Percentiles rank a stretch among this genome's conserved stretches.
Conservation (phyloP, 139 green algal species). For the Chlamydomonas sphaeroides region DNA sequence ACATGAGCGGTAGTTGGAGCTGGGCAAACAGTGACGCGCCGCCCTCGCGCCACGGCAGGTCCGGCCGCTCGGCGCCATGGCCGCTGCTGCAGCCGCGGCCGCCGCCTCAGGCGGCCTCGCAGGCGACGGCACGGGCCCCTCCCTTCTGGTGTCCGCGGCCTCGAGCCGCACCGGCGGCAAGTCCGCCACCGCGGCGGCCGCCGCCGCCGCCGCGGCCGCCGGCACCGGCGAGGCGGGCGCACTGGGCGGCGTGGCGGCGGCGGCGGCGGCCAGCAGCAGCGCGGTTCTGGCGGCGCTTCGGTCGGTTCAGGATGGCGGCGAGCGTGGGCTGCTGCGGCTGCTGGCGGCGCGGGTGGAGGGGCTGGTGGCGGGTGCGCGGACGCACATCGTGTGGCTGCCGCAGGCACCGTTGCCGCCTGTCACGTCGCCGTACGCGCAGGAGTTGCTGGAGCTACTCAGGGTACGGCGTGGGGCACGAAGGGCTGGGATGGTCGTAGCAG, state of each 20-base stretch:
- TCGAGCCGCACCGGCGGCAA: background rate
- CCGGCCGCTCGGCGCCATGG: slow-evolving; percentile 29
- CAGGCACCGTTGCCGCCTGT: slow-evolving; percentile 38
- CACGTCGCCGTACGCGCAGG: slow-evolving; percentile 52
- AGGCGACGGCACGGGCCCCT: background rate
- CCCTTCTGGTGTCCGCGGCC: background rate
- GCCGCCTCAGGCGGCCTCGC: background rate
- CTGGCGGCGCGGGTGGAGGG: slow-evolving; percentile 43
- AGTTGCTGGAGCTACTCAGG: slow-evolving; percentile 67
- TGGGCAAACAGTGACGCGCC: too few relatives aligned
- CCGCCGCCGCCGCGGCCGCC: background rate
- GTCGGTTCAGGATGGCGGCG: slow-evolving; percentile 51
- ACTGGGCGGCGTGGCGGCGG: background rate
- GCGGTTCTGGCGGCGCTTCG: slow-evolving; percentile 36
- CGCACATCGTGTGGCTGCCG: slow-evolving; percentile 60
- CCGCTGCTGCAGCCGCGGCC: slow-evolving; percentile 6
- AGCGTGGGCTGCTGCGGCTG: slow-evolving; percentile 53
- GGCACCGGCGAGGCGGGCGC: background rate
- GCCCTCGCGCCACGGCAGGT: too few relatives aligned
- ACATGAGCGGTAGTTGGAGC: too few relatives aligned
- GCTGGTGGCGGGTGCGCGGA: slow-evolving; percentile 41
- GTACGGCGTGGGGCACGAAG: slow-evolving; percentile 14
- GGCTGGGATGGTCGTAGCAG: too few relatives aligned
- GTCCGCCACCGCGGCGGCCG: background rate
- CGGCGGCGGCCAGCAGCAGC: background rate